A percentile compares a stretch with the other conserved stretches of the same genome.
Conservation (phyloP, 2,329 filamentous ascomycete species). For the Calonectria hawksworthii region DNA sequence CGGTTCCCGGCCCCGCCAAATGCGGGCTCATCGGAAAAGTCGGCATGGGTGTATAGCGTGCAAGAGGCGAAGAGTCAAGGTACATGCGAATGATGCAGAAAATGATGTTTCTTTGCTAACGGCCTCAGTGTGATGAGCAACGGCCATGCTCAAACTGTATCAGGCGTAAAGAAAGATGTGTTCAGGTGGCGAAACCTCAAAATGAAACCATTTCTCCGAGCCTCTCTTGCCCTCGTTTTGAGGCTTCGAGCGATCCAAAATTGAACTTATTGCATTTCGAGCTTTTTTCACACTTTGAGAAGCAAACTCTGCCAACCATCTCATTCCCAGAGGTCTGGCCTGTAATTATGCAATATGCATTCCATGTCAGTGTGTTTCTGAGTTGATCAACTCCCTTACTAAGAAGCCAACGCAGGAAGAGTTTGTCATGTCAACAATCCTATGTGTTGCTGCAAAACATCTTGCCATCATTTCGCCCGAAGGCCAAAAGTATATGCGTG, state of each 20-base stretch:
- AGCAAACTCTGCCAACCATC: constrained; percentile 1
- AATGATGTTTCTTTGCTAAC: background rate
- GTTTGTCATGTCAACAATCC: constrained; percentile 9
- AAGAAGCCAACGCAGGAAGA: background rate
- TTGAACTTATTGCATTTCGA: constrained; percentile 15
- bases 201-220: background rate
- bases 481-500: background rate
- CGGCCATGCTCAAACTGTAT: constrained; percentile 2
- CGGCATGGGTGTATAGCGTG: constrained; percentile 6
- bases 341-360: constrained; percentile 13
- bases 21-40: constrained; percentile 19
- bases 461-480: background rate
- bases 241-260: constrained; percentile 1
- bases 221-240: background rate
- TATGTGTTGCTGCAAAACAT: constrained; percentile 8
- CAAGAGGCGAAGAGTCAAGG: constrained; percentile 15
- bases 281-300: constrained; percentile 14
- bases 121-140: constrained; percentile 3
- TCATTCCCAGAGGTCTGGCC: constrained; percentile 17
- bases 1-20: background rate
- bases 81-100: background rate
- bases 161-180: constrained; percentile 9
- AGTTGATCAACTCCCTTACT: background rate
- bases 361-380: background rate
- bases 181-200: background rate